A percentile compares a stretch with the other conserved stretches of the same genome.
Conservation (phyloP, 2,329 filamentous ascomycete genomes). For the Monilinia laxa region DNA sequence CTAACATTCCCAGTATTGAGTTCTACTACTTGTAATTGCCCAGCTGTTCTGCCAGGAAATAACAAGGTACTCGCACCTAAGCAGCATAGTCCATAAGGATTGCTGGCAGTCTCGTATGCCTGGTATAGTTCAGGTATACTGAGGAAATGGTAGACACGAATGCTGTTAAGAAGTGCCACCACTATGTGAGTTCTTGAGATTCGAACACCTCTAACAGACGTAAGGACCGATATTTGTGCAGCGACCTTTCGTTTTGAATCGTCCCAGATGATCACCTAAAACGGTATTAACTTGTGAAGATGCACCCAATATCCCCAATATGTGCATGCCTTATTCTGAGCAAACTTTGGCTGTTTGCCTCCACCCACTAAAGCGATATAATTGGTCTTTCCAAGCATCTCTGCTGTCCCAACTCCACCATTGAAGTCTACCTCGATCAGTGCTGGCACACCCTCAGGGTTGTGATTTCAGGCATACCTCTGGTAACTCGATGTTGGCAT, state of each 20-base stretch:
- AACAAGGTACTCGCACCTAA: conserved; percentile 71
- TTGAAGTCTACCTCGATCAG: conserved; percentile 62
- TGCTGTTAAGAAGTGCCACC: conserved; percentile 76
- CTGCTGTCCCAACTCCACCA: conserved; percentile 75
- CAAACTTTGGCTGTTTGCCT: conserved; percentile 79
- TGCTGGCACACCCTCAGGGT: conserved; percentile 3
- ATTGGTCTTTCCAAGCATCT: conserved; percentile 85
- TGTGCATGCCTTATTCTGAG: conserved; percentile 71
- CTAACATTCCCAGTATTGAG: conserved; percentile 77
- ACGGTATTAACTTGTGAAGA: not conserved
- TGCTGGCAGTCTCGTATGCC: conserved; percentile 82
- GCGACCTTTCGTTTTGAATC: conserved; percentile 74
- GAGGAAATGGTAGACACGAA: conserved; percentile 77
- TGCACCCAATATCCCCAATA: not conserved
- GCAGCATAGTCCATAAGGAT: conserved; percentile 76
- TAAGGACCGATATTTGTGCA: conserved; percentile 75
- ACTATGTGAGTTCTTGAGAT: conserved; percentile 74
- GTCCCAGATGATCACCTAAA: conserved; percentile 83
- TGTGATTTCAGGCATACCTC: conserved; percentile 45
- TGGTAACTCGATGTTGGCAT: conserved; percentile 65
- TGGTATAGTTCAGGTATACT: conserved; percentile 68
- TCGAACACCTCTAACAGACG: conserved; percentile 76
- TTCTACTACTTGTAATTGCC: conserved; percentile 87
- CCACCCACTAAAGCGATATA: conserved; percentile 89
- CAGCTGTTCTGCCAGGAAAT: conserved; percentile 82